Evolutionary conservation across 2,329 filamentous ascomycete genomes (phyloP), one percentile per base, ranked within the genome.

Genomic region (Neofusicoccum cordaticola): DNA sequence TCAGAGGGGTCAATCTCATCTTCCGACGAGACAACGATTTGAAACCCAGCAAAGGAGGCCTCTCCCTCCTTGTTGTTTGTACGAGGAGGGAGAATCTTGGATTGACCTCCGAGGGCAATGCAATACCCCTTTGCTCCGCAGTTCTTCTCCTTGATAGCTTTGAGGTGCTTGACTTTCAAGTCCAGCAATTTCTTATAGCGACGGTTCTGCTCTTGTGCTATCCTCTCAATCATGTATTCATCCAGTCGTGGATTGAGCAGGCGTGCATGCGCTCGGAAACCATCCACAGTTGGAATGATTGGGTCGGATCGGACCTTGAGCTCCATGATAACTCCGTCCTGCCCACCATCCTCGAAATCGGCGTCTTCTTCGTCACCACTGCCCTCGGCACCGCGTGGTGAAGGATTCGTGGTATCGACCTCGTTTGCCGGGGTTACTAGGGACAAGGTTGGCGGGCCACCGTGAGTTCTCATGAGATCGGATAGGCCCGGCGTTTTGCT

Each of bases 121-220:
- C 92, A 96, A 70, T 88, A 83, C 12, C 80, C 71, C 3, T 84
- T 85, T 42, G 86, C 88, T 11, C 83, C 71, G 72, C 92, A 96
- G 17, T 79, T 84, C 7, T 78, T 71, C 53, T 81, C 81, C 31
- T 81, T 81, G 1, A 89, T 85, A 2, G 83, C 81, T 52, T 84
- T 82, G 1, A 88, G 79, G 72, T 97, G 93, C 70, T 89, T 89
- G 64, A 91, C 82, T 72, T 87, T 90, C 67, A 84, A 80, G 42
- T 87, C 88, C 35, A 94, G 81, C 15, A 97, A 81, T 34, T 86
- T 85, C 75, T 93, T 95, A 77, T 93, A 96, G 63, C 93, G 86
- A 66, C 87, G 82, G 52, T 89, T 81, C 74, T 97, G 92, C 71
- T 96, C 92, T 68, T 91, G 86, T 0, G 90, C 91, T 69, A 97